Evolutionary conservation across 1,284 basidiomycete genomes (phyloP), one percentile per base, ranked within the genome.

Genomic region (Marasmius tenuissimus): DNA sequence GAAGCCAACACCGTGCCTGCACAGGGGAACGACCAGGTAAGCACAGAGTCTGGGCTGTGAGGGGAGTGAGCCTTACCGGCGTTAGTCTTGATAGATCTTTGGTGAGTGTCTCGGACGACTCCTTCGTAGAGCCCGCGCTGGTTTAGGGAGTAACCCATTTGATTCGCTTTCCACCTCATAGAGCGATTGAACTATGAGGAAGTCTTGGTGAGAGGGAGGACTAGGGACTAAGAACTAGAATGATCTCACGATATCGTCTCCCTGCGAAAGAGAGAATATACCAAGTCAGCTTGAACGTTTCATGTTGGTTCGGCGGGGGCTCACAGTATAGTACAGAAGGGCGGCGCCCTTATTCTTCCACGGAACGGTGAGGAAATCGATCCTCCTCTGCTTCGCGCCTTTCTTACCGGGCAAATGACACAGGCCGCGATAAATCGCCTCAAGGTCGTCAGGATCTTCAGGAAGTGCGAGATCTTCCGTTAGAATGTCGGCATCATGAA

Each of bases 241-340:
- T 39, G 53, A 33, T 75, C 86, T 69, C 70, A 93, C 93, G 58
- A 94, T 91, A 71, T 93, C 91, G 69, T 94, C 92, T 2, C 92
- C 92, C 86, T 89, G 66, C n/a, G 16, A 11, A n/a, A 16, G 40
- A 27, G 48, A 37, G 33, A 33, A 50, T 12, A 50, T 37, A 38
- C 33, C 22, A 16, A n/a, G 10, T n/a, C 10, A 37, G 34, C 27
- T n/a, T n/a, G 38, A 16, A n/a, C 4, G 20, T 27, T 27, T 22
- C 22, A 20, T 18, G 37, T 45, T 58, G 14, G 51, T 39, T 12
- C 20, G 27, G 2, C 14, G 11, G 18, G 12, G 27, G 72, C 86
- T 68, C 67, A 89, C 92, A 38, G 93, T 96, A 71, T 95, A 97
- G 75, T 97, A 97, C 22, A 97, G 78, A 61, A 96, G 73, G 0